Conservation (phyloP, 441 rosid species). For the Erodium texanum region DNA sequence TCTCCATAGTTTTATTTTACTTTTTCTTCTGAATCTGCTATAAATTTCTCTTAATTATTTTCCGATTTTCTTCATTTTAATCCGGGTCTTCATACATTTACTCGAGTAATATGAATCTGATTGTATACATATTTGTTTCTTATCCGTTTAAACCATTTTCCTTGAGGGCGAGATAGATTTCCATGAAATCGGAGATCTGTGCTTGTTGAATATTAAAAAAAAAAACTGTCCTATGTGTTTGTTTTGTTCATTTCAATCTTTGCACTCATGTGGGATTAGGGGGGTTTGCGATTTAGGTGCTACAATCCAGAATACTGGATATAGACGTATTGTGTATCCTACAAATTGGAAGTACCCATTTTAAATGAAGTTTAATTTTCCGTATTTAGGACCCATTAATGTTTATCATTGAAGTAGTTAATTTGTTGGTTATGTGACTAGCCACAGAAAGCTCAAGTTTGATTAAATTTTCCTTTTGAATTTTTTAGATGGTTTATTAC, state of each 20-base stretch:
- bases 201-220: not conserved
- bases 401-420: not conserved
- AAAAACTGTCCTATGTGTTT: not conserved
- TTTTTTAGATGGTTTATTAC: not conserved
- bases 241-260: not conserved
- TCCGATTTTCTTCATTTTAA: not conserved
- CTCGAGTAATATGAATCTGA: not conserved
- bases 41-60: not conserved
- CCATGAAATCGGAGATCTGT: not conserved
- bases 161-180: not conserved
- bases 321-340: not conserved
- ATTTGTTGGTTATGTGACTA: not conserved
- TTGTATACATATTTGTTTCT: not conserved
- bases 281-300: not conserved
- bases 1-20: no score
- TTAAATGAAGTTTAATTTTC: not conserved
- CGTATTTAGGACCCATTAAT: not conserved
- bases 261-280: not conserved
- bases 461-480: not conserved
- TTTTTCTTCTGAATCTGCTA: not conserved
- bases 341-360: not conserved
- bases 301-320: not conserved
- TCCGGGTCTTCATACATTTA: not conserved
- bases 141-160: no score
- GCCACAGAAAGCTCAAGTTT: not conserved